A percentile compares a stretch with the other conserved stretches of the same genome.
phyloP scores from a whole-genome alignment of 148 eudicot species.

The Polygonum aviculare region DNA sequence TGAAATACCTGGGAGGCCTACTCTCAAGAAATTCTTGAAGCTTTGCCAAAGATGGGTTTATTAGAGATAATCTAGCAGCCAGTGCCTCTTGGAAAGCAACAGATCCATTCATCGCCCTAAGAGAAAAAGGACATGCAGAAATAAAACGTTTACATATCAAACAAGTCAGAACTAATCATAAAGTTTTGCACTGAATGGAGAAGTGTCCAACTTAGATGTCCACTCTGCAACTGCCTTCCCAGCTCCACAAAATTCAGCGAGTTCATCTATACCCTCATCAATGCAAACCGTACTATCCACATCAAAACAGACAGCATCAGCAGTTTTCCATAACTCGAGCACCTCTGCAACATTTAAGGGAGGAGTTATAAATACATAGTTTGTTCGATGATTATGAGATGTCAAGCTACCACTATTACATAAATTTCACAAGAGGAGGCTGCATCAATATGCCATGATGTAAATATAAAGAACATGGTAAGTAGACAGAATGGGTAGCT shows the following conservation, averaged over 20 bases:
- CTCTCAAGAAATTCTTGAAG: constrained; percentile 65
- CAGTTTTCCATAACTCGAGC: constrained; percentile 64
- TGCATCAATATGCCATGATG: neutral
- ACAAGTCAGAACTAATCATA: neutral
- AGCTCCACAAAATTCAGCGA: constrained; percentile 94
- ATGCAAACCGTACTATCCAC: constrained; percentile 95
- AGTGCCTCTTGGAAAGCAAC: constrained; percentile 77
- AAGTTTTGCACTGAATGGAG: constrained; percentile 7
- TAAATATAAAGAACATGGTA: neutral
- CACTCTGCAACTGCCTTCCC: constrained; percentile 95
- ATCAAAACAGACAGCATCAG: constrained; percentile 89
- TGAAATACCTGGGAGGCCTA: constrained; percentile 62
- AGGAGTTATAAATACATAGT: neutral
- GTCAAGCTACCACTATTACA: neutral
- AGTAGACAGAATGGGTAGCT: neutral
- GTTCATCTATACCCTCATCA: constrained; percentile 97
- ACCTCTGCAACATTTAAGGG: constrained; percentile 38
- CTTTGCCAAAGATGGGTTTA: constrained; percentile 59
- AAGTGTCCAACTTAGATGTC: constrained; percentile 66
- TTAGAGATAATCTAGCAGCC: constrained; percentile 61
- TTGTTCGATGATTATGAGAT: neutral
- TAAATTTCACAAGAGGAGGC: neutral
- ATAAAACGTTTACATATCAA: neutral
- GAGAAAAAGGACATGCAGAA: constrained; percentile 5
- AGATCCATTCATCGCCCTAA: constrained; percentile 91